A percentile compares a stretch with the other conserved stretches of the same genome.
Evolutionary conservation across 306 rosid genomes (phyloP).

Genomic region (Hippophae rhamnoides): DNA sequence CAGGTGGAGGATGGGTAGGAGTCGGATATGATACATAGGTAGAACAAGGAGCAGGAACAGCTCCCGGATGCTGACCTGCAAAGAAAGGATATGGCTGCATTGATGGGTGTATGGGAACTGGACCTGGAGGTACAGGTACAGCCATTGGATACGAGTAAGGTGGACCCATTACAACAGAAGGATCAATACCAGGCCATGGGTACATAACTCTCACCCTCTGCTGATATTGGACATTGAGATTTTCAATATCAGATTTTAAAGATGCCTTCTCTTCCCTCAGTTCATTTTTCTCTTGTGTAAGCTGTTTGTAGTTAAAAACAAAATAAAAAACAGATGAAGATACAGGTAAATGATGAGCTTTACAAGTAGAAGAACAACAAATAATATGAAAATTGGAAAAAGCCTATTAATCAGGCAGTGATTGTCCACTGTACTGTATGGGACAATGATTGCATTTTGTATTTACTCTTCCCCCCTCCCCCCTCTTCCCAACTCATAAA

Average conservation of each 20-base stretch:
- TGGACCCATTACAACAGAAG: constrained; percentile 54
- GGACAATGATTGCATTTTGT: too few relatives aligned
- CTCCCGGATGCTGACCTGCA: constrained; percentile 52
- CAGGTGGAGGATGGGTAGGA: constrained; percentile 41
- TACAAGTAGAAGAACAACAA: constrained; percentile 9
- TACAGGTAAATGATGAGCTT: constrained; percentile 13
- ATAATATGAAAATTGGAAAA: not conserved
- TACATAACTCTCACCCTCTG: constrained; percentile 65
- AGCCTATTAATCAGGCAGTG: too few relatives aligned
- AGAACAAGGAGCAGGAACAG: constrained; percentile 56
- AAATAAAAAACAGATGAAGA: constrained; percentile 3
- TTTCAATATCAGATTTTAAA: constrained; percentile 61
- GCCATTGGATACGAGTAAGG: constrained; percentile 72
- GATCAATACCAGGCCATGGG: constrained; percentile 80
- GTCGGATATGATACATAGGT: constrained; percentile 53
- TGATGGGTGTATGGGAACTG: constrained; percentile 67
- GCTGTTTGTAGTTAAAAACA: constrained; percentile 34
- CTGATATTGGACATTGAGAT: constrained; percentile 61
- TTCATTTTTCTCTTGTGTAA: constrained; percentile 78
- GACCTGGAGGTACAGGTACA: constrained; percentile 56
- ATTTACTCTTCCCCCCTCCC: too few relatives aligned
- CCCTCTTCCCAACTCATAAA: too few relatives aligned
- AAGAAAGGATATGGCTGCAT: constrained; percentile 66
- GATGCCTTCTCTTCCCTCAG: constrained; percentile 83
- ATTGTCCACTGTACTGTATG: too few relatives aligned